Evolutionary conservation across 78 protist species (phyloP).

Genomic region (Dictyostelium firmibasis): DNA sequence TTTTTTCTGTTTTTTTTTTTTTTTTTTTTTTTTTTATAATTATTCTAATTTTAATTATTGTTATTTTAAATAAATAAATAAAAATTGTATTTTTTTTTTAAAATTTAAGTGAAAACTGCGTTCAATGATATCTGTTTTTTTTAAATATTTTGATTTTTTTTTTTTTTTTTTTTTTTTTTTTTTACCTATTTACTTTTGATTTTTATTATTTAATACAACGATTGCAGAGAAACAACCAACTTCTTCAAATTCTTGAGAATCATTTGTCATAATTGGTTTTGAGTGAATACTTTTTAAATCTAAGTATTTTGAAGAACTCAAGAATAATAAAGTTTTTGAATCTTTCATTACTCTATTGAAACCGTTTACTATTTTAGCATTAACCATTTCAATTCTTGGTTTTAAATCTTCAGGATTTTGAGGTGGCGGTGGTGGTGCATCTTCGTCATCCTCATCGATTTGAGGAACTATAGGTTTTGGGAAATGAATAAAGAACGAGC

Average conservation of each 20-base stretch:
- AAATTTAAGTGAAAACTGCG: too few relatives aligned
- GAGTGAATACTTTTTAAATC: background rate
- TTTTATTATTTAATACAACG: background rate
- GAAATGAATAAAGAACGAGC: background rate
- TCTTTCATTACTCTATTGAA: background rate
- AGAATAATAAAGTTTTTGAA: background rate
- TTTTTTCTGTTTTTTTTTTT: too few relatives aligned
- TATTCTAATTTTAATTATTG: too few relatives aligned
- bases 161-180: background rate
- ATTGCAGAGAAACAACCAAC: constrained; percentile 3
- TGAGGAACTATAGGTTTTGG: background rate
- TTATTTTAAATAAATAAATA: too few relatives aligned
- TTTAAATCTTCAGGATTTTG: constrained; percentile 2
- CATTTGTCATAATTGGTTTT: background rate
- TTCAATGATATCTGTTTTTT: too few relatives aligned
- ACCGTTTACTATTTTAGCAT: background rate
- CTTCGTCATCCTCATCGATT: background rate
- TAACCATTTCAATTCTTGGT: constrained; percentile 2
- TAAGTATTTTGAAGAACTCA: background rate
- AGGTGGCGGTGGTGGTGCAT: background rate
- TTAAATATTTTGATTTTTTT: background rate
- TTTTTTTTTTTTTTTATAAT: too few relatives aligned
- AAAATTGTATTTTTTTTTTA: too few relatives aligned
- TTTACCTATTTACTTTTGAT: too few relatives aligned
- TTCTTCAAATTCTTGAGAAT: background rate